Base-by-base conservation (phyloP, 2,329 filamentous ascomycete species). In the Orbilia brochopaga region DNA sequence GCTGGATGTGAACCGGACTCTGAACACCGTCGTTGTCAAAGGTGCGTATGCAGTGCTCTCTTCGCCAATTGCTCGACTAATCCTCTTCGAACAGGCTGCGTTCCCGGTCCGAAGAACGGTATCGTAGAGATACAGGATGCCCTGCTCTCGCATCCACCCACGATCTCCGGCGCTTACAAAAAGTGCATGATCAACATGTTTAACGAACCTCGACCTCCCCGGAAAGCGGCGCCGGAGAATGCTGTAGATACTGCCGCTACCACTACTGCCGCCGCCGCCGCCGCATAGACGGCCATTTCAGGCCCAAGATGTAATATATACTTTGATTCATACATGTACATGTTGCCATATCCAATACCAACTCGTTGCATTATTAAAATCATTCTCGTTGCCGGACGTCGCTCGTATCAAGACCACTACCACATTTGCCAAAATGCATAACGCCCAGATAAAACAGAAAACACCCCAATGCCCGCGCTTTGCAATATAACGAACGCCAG, bases 41-140 rank as follows among this genome's bases (percentile, higher is more conserved):
- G 94, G 93, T 85, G 52, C 19, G 15, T 4, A 19, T 17, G 15
- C 44, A 10, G 19, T 44, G 15, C 40, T 44, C 7, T 37, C 15
- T 5, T 17, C 17, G 40, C 13, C 40, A 3, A 3, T 17, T 15
- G 11, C 40, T 4, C 27, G 27, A 32, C 27, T 4, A 32, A 3
- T 3, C 8, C 27, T 32, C 27, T 42, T 3, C 37, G 37, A 37
- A 13, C 74, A 87, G 85, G 86, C 30, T 85, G 87, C 74, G 88
- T 99, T 46, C 90, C 90, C 35, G 94, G 94, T 0, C 93, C 93
- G 67, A 95, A 96, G 81, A 90, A 91, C 72, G 88, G 90, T 75
- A 81, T 92, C 65, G 90, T 99, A 73, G 87, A 88, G 81, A 83
- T 99, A 63, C 89, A 95, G 79, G 94, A 99, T 80, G 90, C 94